Conservation (phyloP, 495 filamentous ascomycete genomes). For the Penicillium silybi region DNA sequence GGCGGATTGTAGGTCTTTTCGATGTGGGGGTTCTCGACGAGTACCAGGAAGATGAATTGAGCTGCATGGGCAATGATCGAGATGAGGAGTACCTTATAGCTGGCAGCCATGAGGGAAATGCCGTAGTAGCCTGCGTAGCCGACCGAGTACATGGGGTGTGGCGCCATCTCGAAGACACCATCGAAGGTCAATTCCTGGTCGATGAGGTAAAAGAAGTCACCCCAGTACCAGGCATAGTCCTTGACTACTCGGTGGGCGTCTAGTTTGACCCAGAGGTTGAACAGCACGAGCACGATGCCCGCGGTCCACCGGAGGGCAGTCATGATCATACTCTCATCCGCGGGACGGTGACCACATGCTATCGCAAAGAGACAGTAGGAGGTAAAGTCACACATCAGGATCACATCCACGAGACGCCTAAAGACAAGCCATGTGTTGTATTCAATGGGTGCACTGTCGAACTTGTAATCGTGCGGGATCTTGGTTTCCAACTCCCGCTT, state of each 20-base stretch:
- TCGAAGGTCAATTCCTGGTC: slow-evolving; percentile 98
- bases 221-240: slow-evolving; percentile 99
- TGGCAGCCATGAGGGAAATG: slow-evolving; percentile 97
- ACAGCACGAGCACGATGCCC: slow-evolving; percentile 76
- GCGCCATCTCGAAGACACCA: slow-evolving; percentile 98
- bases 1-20: slow-evolving; percentile 96
- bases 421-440: slow-evolving; percentile 99
- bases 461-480: slow-evolving; percentile 89
- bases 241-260: slow-evolving; percentile 98
- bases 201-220: slow-evolving; percentile 98
- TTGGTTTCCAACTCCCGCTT: slow-evolving; percentile 90
- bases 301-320: slow-evolving; percentile 73
- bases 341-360: slow-evolving; percentile 74
- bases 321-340: slow-evolving; percentile 63
- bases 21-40: slow-evolving; percentile 96
- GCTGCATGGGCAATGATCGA: slow-evolving; percentile 92
- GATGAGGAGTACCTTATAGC: slow-evolving; percentile 94
- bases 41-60: slow-evolving; percentile 85
- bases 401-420: slow-evolving; percentile 88
- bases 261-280: slow-evolving; percentile 98
- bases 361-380: slow-evolving; percentile 95
- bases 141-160: slow-evolving; percentile 98
- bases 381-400: slow-evolving; percentile 97
- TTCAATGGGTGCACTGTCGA: slow-evolving; percentile 88
- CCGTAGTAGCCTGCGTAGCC: slow-evolving; percentile 98